Conservation (phyloP, 2,329 filamentous ascomycete genomes). For the Microsporum audouinii region DNA sequence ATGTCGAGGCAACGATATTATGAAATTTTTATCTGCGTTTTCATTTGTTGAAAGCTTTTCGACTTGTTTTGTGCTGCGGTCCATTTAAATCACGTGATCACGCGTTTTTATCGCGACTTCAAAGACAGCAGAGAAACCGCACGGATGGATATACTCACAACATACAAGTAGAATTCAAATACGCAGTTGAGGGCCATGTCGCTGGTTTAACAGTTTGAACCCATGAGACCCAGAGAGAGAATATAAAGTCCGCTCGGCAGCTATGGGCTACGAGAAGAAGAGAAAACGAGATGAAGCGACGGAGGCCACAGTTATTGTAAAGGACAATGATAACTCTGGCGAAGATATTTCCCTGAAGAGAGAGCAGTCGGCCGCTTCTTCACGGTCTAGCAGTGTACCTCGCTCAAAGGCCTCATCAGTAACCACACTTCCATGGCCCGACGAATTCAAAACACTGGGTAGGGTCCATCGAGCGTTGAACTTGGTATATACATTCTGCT, state of each 20-base stretch:
- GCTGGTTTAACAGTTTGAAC: background rate
- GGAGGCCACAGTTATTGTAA: background rate
- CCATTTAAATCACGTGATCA: background rate
- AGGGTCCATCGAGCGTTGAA: constrained; percentile 77
- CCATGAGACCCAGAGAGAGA: background rate
- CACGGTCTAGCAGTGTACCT: constrained; percentile 9
- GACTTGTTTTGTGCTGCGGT: too few species aligned
- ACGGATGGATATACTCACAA: background rate
- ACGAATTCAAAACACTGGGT: constrained; percentile 58
- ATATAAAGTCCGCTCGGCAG: background rate
- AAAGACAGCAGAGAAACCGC: background rate
- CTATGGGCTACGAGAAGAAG: constrained; percentile 8
- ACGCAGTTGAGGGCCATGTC: background rate
- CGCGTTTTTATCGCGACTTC: background rate
- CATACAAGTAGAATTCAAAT: background rate
- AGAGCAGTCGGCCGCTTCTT: constrained; percentile 5
- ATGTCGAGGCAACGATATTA: too few species aligned
- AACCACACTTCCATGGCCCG: constrained; percentile 56
- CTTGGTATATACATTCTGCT: constrained; percentile 89
- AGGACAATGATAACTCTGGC: constrained; percentile 5
- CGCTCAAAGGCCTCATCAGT: constrained; percentile 18
- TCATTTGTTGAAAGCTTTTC: too few species aligned
- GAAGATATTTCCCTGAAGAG: background rate
- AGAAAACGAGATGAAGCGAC: constrained; percentile 11
- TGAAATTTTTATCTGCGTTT: too few species aligned